A percentile compares a stretch with the other conserved stretches of the same genome.
Conservation (phyloP, 2,329 filamentous ascomycete genomes). For the Rutstroemia sp. region DNA sequence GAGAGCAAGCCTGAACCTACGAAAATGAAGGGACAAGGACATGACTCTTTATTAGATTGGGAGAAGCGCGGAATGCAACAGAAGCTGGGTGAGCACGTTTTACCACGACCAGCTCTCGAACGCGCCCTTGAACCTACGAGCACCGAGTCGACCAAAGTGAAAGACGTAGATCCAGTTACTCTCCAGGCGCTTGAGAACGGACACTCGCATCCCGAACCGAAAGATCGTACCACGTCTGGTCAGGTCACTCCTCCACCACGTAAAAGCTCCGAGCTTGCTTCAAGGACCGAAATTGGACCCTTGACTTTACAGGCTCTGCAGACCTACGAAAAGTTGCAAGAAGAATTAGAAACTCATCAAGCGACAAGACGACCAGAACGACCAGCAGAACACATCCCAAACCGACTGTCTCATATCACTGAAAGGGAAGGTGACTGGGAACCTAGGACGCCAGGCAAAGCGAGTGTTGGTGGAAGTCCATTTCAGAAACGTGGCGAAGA, state of each 20-base stretch:
- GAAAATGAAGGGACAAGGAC: neutral
- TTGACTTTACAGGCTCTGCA: constrained; percentile 6
- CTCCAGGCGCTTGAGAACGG: neutral
- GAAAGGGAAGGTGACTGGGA: constrained; percentile 9
- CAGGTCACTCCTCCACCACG: constrained; percentile 4
- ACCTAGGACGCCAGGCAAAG: neutral
- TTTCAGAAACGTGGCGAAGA: constrained; percentile 3
- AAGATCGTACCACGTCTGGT: neutral
- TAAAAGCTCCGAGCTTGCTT: constrained; percentile 2
- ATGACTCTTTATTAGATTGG: constrained; percentile 5
- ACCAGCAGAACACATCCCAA: constrained; percentile 3
- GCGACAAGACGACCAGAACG: neutral
- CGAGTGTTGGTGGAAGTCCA: neutral
- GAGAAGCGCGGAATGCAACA: constrained; percentile 4
- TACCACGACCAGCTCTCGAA: neutral
- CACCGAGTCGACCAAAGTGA: neutral
- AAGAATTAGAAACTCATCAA: constrained; percentile 1
- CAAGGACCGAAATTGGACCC: constrained; percentile 1
- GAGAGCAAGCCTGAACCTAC: constrained; percentile 3
- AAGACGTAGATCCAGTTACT: neutral
- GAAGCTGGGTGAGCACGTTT: constrained; percentile 3
- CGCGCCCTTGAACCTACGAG: neutral
- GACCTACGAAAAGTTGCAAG: constrained; percentile 3
- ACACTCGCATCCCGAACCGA: neutral
- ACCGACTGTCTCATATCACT: constrained; percentile 6